A percentile compares a stretch with the other conserved stretches of the same genome.
phyloP scores from a whole-genome alignment of 352 stramenopile genomes.

The Globisporangium carolinianum region DNA sequence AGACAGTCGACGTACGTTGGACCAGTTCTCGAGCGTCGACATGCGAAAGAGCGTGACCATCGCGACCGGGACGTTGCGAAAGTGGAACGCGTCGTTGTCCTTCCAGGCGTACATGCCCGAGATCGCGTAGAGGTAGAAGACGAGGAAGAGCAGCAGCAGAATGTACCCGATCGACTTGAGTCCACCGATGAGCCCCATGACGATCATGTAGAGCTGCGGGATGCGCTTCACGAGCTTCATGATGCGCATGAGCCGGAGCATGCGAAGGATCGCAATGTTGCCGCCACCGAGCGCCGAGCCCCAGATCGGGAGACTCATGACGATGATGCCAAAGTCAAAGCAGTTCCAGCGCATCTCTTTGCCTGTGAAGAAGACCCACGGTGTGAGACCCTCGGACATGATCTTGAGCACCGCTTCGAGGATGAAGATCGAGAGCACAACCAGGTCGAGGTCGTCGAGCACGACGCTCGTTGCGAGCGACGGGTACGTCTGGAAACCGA shows the following conservation, averaged over 20 bases:
- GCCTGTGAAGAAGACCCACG: conserved; percentile 71
- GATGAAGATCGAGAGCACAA: conserved; percentile 69
- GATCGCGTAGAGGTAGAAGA: conserved; percentile 89
- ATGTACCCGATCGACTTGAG: conserved; percentile 90
- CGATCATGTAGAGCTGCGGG: conserved; percentile 88
- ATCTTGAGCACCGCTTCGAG: conserved; percentile 77
- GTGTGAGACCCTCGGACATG: conserved; percentile 55
- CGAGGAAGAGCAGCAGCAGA: conserved; percentile 75
- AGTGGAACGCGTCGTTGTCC: conserved; percentile 84
- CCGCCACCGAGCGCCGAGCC: conserved; percentile 53
- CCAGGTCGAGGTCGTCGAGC: conserved; percentile 57
- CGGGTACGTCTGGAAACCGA: conserved; percentile 77
- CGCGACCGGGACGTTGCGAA: conserved; percentile 64
- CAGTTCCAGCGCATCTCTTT: conserved; percentile 78
- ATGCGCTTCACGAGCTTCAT: conserved; percentile 89
- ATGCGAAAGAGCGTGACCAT: conserved; percentile 84
- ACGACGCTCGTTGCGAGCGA: conserved; percentile 27
- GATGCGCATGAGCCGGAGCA: conserved; percentile 84
- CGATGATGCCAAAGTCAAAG: conserved; percentile 80
- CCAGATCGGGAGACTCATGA: conserved; percentile 73
- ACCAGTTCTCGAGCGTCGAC: conserved; percentile 79
- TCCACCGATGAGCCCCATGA: conserved; percentile 85
- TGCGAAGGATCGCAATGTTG: conserved; percentile 77
- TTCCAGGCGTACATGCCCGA: conserved; percentile 88
- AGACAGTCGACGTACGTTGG: conserved; percentile 30